phyloP scores from a whole-genome alignment of 2,329 filamentous ascomycete genomes.

The Byssoonygena ceratinophila region DNA sequence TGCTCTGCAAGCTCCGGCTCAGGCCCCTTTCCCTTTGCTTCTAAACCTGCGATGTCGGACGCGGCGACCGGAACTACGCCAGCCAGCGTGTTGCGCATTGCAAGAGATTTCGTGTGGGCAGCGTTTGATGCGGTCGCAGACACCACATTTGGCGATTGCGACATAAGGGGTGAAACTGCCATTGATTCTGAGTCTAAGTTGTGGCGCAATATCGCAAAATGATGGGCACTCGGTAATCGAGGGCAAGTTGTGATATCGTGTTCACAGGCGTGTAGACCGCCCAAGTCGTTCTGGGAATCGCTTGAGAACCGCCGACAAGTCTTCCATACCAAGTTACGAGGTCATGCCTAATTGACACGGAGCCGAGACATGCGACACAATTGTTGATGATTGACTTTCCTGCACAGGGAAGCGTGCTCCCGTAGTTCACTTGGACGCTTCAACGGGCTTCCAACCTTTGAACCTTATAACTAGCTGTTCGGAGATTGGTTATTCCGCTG shows the following conservation, averaged over 20 bases:
- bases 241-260: neutral
- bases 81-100: constrained; percentile 23
- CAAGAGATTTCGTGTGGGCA: constrained; percentile 26
- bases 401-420: too few relatives aligned
- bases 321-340: too few relatives aligned
- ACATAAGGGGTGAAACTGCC: constrained; percentile 36
- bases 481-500: neutral
- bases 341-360: too few relatives aligned
- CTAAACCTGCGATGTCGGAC: neutral
- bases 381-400: too few relatives aligned
- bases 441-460: too few relatives aligned
- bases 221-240: too few relatives aligned
- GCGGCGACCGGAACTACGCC: neutral
- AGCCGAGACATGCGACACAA: too few relatives aligned
- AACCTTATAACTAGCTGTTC: too few relatives aligned
- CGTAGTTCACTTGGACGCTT: neutral
- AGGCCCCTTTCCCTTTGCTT: constrained; percentile 12
- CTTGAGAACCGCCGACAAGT: too few relatives aligned
- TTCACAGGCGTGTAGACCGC: neutral
- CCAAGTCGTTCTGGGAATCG: neutral
- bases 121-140: constrained; percentile 25
- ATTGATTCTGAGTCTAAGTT: constrained; percentile 18
- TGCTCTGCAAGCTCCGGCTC: constrained; percentile 53
- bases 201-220: neutral
- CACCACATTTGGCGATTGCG: constrained; percentile 26